Evolutionary conservation across 169 alveolate genomes (phyloP), one percentile per base, ranked within the genome.

Genomic region (Plasmodium cynomolgi): DNA sequence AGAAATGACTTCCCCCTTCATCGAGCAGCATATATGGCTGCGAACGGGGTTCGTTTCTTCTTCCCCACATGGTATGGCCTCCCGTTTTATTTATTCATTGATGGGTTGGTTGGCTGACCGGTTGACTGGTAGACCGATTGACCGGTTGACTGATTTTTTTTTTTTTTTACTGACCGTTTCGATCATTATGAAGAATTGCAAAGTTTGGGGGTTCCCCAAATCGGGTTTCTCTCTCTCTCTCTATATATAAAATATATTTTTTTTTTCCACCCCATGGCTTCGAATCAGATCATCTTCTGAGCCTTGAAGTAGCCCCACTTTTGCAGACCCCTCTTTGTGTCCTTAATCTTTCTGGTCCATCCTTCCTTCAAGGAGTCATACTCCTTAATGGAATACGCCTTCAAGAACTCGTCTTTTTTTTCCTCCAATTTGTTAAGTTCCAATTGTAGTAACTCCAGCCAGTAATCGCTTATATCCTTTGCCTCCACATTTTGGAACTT

Each of bases 221-320:
- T 62, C 13, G 37, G 29, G 34, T 23, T 62, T 62, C 15, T n/a
- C 9, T 58, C 13, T 41, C 13, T 41, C 4, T 8, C 0, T 41
- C 4, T 41, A 41, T 41, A 6, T 11, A 11, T 44, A 9, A 44
- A 7, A 44, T 44, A 44, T 44, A 9, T 62, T 62, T 62, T 62
- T n/a, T 62, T 56, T 17, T 20, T 62, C 17, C 34, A 6, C 37
- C 75, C 37, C 75, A 0, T 9, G 37, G 2, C 31, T 58, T 6
- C 13, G 17, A 62, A 62, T 62, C 34, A 62, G 29, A 62, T 20
- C 75, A 79, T 79, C 84, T 79, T 79, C 71, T 79, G 68, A 3
- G 92, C 92, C 56, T 84, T 84, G 68, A 84, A 84, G 77, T 71
- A 72, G 6, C 92, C 92, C 92, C 92, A 84, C 72, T 26, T 37